These are phyloP conservation scores for Kazachstania sp. DNA, from an alignment of 1,139 yeast genomes.

Conservation along the genomic window DNA sequence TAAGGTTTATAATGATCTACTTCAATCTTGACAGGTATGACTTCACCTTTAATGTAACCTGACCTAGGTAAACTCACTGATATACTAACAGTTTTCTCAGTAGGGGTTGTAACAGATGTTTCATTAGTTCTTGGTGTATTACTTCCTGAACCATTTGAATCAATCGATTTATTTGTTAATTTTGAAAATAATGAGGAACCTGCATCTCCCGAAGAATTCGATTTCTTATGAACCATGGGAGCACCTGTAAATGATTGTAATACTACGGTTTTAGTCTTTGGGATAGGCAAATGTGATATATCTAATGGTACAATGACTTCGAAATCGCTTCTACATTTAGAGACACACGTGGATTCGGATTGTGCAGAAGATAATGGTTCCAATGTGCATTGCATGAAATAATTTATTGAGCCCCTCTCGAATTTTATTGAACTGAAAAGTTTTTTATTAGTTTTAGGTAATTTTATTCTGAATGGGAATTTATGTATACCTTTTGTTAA, in stretches of 20 bases:
- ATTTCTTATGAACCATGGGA: neutral
- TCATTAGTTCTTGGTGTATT: neutral
- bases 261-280: conserved; percentile 58
- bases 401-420: conserved; percentile 76
- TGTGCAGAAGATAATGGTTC: conserved; percentile 17
- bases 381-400: conserved; percentile 52
- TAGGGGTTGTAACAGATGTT: conserved; percentile 10
- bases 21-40: conserved; percentile 59
- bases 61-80: conserved; percentile 52
- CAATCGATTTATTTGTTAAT: conserved; percentile 13
- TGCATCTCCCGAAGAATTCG: conserved; percentile 13
- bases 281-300: conserved; percentile 54
- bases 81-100: conserved; percentile 39
- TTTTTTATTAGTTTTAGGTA: conserved; percentile 45
- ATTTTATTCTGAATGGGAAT: conserved; percentile 72
- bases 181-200: conserved; percentile 19
- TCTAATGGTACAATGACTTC: conserved; percentile 66
- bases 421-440: conserved; percentile 71
- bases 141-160: conserved; percentile 6
- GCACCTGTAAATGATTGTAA: conserved; percentile 37
- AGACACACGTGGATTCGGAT: conserved; percentile 10
- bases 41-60: conserved; percentile 74
- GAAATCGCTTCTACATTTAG: conserved; percentile 45
- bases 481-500: conserved; percentile 74
- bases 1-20: conserved; percentile 64